These are phyloP conservation scores for Quercus suber DNA, from an alignment of 306 rosid species.

Conservation along the genomic window DNA sequence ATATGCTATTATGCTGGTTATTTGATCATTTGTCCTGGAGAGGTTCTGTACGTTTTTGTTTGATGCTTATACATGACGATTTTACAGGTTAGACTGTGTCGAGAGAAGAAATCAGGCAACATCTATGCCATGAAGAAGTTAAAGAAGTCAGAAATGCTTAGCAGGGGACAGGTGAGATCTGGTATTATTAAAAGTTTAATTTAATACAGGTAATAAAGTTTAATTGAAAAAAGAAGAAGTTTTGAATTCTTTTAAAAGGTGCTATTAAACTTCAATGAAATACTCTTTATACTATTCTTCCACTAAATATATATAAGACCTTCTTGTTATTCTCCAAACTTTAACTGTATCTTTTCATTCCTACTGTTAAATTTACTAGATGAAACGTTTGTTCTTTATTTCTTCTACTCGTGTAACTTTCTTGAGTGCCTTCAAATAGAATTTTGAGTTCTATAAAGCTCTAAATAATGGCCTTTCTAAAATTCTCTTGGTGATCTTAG, in stretches of 20 bases:
- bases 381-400: not conserved
- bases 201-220: too few species aligned
- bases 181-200: not conserved
- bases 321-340: not conserved
- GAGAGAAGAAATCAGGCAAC: slow-evolving; percentile 59
- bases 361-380: not conserved
- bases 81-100: slow-evolving; percentile 48
- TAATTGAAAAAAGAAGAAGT: not conserved
- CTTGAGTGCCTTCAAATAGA: not conserved
- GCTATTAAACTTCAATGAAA: not conserved
- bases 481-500: not conserved
- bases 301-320: not conserved
- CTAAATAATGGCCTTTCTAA: not conserved
- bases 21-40: slow-evolving; percentile 4
- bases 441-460: not conserved
- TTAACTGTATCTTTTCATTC: not conserved
- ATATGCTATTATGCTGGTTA: slow-evolving; percentile 6
- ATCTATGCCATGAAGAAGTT: slow-evolving; percentile 64
- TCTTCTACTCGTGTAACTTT: not conserved
- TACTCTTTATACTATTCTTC: not conserved
- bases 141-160: slow-evolving; percentile 67
- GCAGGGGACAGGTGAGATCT: slow-evolving; percentile 56
- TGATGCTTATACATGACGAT: slow-evolving; percentile 1
- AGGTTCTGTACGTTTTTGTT: not conserved
- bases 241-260: not conserved